Percentiles rank a stretch among this genome's conserved stretches.
Conservation (phyloP, 257 asterid species). For the Lycium ferocissimum region DNA sequence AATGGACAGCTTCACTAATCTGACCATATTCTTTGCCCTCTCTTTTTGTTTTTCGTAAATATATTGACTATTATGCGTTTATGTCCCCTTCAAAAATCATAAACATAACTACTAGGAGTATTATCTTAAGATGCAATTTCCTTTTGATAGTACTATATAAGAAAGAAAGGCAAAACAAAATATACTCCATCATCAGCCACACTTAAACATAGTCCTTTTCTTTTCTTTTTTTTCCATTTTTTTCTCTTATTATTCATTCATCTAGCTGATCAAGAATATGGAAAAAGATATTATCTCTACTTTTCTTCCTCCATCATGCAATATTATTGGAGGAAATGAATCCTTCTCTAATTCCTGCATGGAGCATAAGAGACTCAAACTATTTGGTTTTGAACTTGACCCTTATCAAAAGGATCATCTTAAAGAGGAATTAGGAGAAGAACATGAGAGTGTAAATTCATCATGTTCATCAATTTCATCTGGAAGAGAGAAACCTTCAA, state of each 20-base stretch:
- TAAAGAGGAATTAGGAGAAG: conserved; percentile 43
- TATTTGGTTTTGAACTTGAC: conserved; percentile 78
- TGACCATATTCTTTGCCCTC: conserved; percentile 51
- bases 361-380: conserved; percentile 50
- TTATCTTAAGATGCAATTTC: conserved; percentile 48
- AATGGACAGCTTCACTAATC: conserved; percentile 57
- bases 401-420: conserved; percentile 19
- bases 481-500: too few relatives aligned
- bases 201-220: background rate
- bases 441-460: conserved; percentile 71
- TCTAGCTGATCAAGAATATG: conserved; percentile 44
- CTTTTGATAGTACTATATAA: conserved; percentile 39
- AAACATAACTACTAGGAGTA: conserved; percentile 39
- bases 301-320: conserved; percentile 35
- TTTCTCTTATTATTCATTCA: too few relatives aligned
- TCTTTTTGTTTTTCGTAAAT: conserved; percentile 32
- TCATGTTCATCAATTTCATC: conserved; percentile 63
- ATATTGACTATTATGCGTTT: conserved; percentile 53
- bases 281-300: conserved; percentile 41
- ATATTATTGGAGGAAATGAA: conserved; percentile 37
- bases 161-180: conserved; percentile 38
- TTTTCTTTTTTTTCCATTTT: too few relatives aligned
- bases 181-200: conserved; percentile 38
- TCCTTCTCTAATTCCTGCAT: conserved; percentile 41
- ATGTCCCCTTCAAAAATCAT: conserved; percentile 11